Evolutionary conservation across 2,329 filamentous ascomycete species (phyloP).

Genomic region (Trichoderma guizhouense): DNA sequence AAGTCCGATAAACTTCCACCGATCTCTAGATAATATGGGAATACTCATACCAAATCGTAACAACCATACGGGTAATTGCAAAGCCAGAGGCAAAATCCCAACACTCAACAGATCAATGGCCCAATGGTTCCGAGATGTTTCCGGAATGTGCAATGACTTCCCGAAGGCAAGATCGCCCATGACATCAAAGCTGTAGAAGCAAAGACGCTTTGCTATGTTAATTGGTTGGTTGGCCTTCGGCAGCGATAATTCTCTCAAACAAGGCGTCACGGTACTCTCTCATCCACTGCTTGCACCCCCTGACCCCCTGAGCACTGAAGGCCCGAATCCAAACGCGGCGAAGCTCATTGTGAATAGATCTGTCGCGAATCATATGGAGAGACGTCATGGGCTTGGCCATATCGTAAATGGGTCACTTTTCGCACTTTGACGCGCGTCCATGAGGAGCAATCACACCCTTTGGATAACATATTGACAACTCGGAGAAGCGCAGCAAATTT

Average conservation of each 20-base stretch:
- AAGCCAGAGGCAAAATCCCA: background rate
- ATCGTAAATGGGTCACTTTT: background rate
- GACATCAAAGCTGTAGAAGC: slow-evolving; percentile 37
- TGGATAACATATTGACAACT: background rate
- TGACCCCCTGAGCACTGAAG: background rate
- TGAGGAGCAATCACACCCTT: background rate
- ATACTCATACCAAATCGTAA: background rate
- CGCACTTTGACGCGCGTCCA: background rate
- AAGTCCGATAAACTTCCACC: background rate
- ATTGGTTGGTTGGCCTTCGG: slow-evolving; percentile 20
- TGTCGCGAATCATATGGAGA: background rate
- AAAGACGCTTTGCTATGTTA: slow-evolving; percentile 32
- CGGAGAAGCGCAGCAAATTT: background rate
- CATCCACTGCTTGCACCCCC: background rate
- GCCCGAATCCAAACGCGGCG: background rate
- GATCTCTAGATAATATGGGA: background rate
- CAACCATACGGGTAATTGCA: background rate
- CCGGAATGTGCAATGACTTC: slow-evolving; percentile 35
- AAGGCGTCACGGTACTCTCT: background rate
- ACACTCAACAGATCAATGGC: background rate
- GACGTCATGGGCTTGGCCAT: background rate
- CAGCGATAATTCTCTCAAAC: background rate
- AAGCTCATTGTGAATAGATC: background rate
- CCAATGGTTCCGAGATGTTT: background rate
- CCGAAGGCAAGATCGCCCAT: slow-evolving; percentile 41